Evolutionary conservation across 441 rosid species (phyloP).

Genomic region (Aquilaria agallochum): DNA sequence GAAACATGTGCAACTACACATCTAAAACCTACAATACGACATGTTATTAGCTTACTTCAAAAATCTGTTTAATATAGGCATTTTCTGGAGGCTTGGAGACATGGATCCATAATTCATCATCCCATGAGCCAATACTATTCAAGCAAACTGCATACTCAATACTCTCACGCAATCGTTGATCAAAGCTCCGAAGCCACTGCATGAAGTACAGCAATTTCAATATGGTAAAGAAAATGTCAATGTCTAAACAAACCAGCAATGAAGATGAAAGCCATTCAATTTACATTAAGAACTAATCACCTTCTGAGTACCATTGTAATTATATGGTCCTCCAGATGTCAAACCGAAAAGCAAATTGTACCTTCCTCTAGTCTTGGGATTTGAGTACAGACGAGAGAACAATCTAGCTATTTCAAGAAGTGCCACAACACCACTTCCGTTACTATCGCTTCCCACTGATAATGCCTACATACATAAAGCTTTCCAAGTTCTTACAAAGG

Average conservation of each 20-base stretch:
- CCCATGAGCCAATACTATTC: conserved; percentile 90
- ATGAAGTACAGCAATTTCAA: conserved; percentile 20
- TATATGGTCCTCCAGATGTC: conserved; percentile 96
- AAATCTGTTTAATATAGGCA: conserved; percentile 83
- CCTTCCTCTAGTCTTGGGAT: conserved; percentile 93
- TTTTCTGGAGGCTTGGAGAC: conserved; percentile 98
- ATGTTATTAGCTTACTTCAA: conserved; percentile 52
- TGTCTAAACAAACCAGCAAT: not conserved
- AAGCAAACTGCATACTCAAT: conserved; percentile 97
- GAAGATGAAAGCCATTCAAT: conserved; percentile 10
- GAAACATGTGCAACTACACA: conserved; percentile 10
- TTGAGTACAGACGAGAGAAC: conserved; percentile 86
- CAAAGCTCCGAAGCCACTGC: conserved; percentile 98
- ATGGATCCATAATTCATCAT: conserved; percentile 63
- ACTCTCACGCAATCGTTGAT: conserved; percentile 94
- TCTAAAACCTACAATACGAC: conserved; percentile 5
- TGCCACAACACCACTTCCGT: conserved; percentile 92
- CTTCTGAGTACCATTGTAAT: conserved; percentile 95
- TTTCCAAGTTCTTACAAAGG: conserved; percentile 6
- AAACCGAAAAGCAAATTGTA: conserved; percentile 93
- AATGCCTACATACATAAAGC: conserved; percentile 59
- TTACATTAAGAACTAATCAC: conserved; percentile 31
- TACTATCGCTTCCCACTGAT: conserved; percentile 95
- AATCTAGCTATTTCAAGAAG: conserved; percentile 96
- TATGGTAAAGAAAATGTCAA: conserved; percentile 2